Evolutionary conservation across 768 basidiomycete genomes (phyloP).

Genomic region (Peribolospora baueri): DNA sequence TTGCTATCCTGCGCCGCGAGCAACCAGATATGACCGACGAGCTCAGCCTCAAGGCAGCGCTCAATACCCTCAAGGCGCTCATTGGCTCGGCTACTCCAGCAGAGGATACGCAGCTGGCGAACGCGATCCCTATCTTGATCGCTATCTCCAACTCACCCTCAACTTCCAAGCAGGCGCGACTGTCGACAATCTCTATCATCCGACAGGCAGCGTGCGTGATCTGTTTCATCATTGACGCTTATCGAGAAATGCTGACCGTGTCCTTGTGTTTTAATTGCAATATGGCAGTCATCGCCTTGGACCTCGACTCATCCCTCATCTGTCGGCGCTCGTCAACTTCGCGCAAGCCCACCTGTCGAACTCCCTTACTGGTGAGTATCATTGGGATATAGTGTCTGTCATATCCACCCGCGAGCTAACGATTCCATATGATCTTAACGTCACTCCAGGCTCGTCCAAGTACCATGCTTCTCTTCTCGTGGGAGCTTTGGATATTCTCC

Average conservation of each 20-base stretch:
- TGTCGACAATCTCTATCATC: constrained; percentile 31
- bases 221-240: too few species aligned
- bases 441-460: too few species aligned
- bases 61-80: constrained; percentile 31
- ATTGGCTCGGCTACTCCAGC: constrained; percentile 32
- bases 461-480: constrained; percentile 5
- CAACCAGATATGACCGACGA: background rate
- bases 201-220: constrained; percentile 35
- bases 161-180: constrained; percentile 14
- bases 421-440: too few species aligned
- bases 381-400: too few species aligned
- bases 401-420: too few species aligned
- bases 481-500: constrained; percentile 30
- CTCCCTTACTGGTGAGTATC: too few species aligned
- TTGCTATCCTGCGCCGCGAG: too few species aligned
- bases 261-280: too few species aligned
- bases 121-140: constrained; percentile 36
- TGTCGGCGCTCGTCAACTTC: constrained; percentile 42
- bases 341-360: constrained; percentile 12
- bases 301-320: constrained; percentile 65
- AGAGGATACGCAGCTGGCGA: constrained; percentile 42
- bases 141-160: constrained; percentile 21
- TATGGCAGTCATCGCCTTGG: constrained; percentile 41
- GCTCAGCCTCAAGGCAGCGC: background rate
- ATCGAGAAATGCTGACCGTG: too few species aligned